Base-by-base conservation (phyloP, 2,329 filamentous ascomycete genomes). In the Nigrospora osmanthi region DNA sequence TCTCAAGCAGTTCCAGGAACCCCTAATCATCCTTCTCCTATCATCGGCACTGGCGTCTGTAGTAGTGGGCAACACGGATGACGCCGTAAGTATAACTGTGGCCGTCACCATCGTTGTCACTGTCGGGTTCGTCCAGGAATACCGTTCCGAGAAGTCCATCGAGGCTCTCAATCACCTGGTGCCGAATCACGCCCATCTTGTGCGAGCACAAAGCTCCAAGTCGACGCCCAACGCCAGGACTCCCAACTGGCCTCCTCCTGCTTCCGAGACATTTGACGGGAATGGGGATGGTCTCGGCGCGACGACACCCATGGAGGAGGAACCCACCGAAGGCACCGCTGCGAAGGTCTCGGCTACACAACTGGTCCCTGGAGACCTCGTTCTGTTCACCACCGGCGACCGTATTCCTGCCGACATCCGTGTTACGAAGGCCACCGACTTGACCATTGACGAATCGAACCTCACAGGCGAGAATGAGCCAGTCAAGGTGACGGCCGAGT, bases 41-140 rank as follows among this genome's bases (percentile, higher is more conserved):
- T 86, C 81, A 7, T 97, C 93, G 3, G 91, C 93, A 1, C 84
- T 78, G 15, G 85, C 95, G 35, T 97, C 91, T 0, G 80, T 97
- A 40, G 66, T 97, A 37, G 85, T 98, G 64, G 89, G 90, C 42
- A 98, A 98, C 60, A 82, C 84, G 60, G 91, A 97, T 57, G 94
- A 98, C 68, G 91, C 91, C 6, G 70, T 98, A 56, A 97, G 91
- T 65, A 98, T 98, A 59, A 87, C 91, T 0, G 83, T 95, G 31
- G 93, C 93, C 2, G 93, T 98, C 17, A 95, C 90, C 23, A 98
- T 98, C 55, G 93, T 98, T 6, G 90, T 98, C 19, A 86, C 85
- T 0, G 93, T 98, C 36, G 93, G 91, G 2, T 98, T 98, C 56
- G 81, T 97, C 43, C 93, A 98, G 62, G 93, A 98, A 67, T 98